phyloP scores from a whole-genome alignment of 2,329 filamentous ascomycete species.

The Chalaropsis thielavioides region DNA sequence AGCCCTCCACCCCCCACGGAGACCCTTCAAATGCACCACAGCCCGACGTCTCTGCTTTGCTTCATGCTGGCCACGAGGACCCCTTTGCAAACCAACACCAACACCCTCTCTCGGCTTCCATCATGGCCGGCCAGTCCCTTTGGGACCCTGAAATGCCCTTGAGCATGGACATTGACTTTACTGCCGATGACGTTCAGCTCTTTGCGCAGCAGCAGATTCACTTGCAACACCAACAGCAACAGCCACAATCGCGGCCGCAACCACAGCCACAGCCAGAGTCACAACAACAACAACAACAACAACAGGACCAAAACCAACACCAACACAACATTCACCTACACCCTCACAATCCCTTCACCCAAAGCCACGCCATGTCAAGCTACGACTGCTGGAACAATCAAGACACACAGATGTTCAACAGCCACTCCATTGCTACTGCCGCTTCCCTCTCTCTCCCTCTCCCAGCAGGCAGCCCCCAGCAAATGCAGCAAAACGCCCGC shows the following conservation, averaged over 20 bases:
- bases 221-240: conserved; percentile 20
- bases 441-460: conserved; percentile 12
- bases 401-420: conserved; percentile 15
- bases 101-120: conserved; percentile 46
- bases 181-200: conserved; percentile 29
- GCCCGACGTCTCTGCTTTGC: conserved; percentile 33
- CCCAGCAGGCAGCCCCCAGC: conserved; percentile 14
- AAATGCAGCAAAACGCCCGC: conserved; percentile 19
- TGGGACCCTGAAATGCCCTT: conserved; percentile 37
- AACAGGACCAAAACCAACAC: conserved; percentile 17
- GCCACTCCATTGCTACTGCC: conserved; percentile 10
- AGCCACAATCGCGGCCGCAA: conserved; percentile 20
- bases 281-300: conserved; percentile 21
- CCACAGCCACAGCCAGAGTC: conserved; percentile 19
- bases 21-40: conserved; percentile 38
- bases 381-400: conserved; percentile 10
- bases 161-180: conserved; percentile 47
- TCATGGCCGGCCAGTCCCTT: conserved; percentile 36
- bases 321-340: conserved; percentile 4
- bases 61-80: conserved; percentile 33
- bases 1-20: conserved; percentile 34
- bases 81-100: conserved; percentile 32
- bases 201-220: conserved; percentile 27
- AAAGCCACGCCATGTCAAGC: neutral
- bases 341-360: conserved; percentile 3